These are phyloP conservation scores for Euphorbia tirucalli DNA, from an alignment of 345 rosid genomes.

Conservation along the genomic window DNA sequence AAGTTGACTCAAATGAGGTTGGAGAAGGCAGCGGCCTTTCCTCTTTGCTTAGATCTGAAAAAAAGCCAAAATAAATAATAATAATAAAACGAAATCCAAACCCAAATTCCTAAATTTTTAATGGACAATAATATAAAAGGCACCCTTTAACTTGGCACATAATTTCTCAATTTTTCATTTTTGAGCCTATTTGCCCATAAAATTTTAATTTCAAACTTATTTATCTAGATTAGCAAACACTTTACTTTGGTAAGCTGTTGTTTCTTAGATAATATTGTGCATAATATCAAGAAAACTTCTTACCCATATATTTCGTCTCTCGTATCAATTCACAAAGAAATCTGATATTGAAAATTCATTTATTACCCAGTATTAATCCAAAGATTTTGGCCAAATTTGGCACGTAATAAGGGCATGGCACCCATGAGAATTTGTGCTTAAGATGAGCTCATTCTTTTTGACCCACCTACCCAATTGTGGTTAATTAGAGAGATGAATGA, in stretches of 20 bases:
- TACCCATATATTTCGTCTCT: too few relatives aligned
- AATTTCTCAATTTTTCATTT: too few relatives aligned
- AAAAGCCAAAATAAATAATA: background rate
- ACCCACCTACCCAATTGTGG: too few relatives aligned
- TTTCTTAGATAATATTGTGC: too few relatives aligned
- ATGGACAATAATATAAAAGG: background rate
- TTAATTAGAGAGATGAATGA: background rate
- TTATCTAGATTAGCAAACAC: too few relatives aligned
- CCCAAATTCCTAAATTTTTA: background rate
- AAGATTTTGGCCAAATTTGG: background rate
- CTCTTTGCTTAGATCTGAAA: constrained; percentile 10
- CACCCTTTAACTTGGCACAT: background rate
- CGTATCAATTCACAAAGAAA: too few relatives aligned
- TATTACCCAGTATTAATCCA: background rate
- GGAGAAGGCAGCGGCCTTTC: background rate
- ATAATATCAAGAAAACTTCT: too few relatives aligned
- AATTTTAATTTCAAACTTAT: too few relatives aligned
- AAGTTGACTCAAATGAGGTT: constrained; percentile 16
- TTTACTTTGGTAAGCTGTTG: too few relatives aligned
- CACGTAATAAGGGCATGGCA: background rate
- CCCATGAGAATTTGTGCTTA: background rate
- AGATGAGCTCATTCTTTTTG: background rate
- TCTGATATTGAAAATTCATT: background rate
- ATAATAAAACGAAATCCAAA: background rate
- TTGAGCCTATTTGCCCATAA: too few relatives aligned